Percentiles rank a stretch among this genome's conserved stretches.
These are phyloP conservation scores for Colletotrichum sublineola DNA, from an alignment of 2,329 filamentous ascomycete genomes.

Conservation along the genomic window DNA sequence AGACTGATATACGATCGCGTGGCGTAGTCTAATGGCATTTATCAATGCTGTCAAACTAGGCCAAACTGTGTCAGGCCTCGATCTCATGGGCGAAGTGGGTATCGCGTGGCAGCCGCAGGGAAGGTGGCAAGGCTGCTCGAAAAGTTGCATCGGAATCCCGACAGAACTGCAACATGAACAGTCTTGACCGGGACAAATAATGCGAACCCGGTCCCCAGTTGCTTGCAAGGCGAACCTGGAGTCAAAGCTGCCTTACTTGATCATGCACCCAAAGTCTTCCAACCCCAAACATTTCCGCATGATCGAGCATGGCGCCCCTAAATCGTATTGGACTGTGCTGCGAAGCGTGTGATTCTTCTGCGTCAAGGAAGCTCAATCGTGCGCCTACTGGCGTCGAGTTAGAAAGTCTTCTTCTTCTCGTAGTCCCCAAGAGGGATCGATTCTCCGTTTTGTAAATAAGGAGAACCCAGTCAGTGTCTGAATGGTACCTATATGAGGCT, in stretches of 20 bases:
- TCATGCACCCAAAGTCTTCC: conserved; percentile 12
- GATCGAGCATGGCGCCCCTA: neutral
- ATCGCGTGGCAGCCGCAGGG: neutral
- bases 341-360: no score
- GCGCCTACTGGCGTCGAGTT: no score
- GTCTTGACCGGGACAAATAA: neutral
- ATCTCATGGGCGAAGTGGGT: neutral
- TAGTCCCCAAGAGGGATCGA: no score
- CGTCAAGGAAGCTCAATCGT: neutral
- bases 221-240: neutral
- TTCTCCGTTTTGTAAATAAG: neutral
- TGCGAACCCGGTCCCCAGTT: neutral
- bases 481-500: neutral
- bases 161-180: neutral
- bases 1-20: neutral
- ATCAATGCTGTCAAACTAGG: neutral
- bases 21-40: conserved; percentile 1
- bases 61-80: neutral
- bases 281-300: neutral
- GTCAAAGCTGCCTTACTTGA: neutral
- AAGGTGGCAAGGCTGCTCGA: neutral
- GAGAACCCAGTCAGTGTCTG: neutral
- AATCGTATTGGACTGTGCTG: neutral
- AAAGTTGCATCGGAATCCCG: neutral
- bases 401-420: neutral